These are phyloP conservation scores for Suillus occidentalis DNA, from an alignment of 768 basidiomycete species.

Conservation along the genomic window DNA sequence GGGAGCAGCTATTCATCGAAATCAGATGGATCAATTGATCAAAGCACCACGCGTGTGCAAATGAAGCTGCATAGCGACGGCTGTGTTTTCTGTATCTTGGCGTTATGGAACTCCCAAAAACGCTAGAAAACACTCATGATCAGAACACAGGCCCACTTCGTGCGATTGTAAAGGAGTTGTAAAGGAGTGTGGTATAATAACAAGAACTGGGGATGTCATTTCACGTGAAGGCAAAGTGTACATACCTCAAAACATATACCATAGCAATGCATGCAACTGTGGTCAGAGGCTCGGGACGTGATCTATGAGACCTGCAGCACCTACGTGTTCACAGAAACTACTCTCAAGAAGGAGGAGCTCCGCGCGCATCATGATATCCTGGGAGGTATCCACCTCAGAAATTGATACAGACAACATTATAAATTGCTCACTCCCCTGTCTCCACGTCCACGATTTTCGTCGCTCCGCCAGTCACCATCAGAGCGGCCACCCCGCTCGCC, in stretches of 20 bases:
- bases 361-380: conserved; percentile 25
- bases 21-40: not conserved
- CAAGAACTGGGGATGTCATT: not conserved
- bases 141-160: not conserved
- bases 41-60: not conserved
- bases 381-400: conserved; percentile 3
- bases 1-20: not conserved
- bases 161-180: too few species aligned
- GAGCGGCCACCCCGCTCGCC: conserved; percentile 8
- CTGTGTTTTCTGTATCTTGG: not conserved
- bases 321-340: not conserved
- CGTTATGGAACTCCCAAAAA: not conserved
- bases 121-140: not conserved
- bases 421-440: conserved; percentile 19
- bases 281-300: not conserved
- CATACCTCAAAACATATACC: conserved; percentile 9
- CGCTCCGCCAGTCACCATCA: conserved; percentile 51
- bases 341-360: conserved; percentile 16
- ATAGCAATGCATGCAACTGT: conserved; percentile 1
- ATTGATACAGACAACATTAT: not conserved
- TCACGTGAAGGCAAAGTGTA: conserved; percentile 13
- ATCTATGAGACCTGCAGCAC: conserved; percentile 14
- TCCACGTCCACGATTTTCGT: conserved; percentile 43
- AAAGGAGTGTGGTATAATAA: not conserved
- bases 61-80: not conserved